These are phyloP conservation scores for Nicotiana tabacum DNA, from an alignment of 257 asterid species.

Conservation along the genomic window DNA sequence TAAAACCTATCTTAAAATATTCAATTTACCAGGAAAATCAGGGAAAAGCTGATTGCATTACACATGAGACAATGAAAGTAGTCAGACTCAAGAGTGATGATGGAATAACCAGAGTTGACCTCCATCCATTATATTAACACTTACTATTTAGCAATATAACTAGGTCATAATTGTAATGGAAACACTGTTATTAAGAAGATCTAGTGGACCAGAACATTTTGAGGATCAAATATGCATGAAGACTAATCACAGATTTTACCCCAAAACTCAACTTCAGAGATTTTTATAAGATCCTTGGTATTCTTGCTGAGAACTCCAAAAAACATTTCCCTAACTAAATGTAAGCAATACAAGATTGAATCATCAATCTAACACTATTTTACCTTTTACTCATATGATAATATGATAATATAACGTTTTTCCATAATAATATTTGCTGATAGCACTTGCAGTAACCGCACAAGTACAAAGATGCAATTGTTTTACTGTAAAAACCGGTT, in stretches of 20 bases:
- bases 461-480: background rate
- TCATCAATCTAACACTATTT: background rate
- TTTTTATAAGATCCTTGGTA: too few species aligned
- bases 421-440: background rate
- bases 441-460: background rate
- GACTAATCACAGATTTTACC: too few species aligned
- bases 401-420: background rate
- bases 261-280: too few species aligned
- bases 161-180: background rate
- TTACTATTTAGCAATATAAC: background rate
- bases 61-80: background rate
- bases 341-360: background rate
- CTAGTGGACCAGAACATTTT: background rate
- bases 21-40: background rate
- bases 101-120: background rate
- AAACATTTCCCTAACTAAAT: background rate
- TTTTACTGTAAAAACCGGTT: background rate
- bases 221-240: too few species aligned
- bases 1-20: background rate
- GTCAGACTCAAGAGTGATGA: background rate
- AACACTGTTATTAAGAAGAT: too few species aligned
- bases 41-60: background rate
- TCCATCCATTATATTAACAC: background rate
- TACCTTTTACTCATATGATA: background rate
- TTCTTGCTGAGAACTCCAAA: background rate